phyloP scores from a whole-genome alignment of 768 basidiomycete species.

The Termitomyces eurrhizus region DNA sequence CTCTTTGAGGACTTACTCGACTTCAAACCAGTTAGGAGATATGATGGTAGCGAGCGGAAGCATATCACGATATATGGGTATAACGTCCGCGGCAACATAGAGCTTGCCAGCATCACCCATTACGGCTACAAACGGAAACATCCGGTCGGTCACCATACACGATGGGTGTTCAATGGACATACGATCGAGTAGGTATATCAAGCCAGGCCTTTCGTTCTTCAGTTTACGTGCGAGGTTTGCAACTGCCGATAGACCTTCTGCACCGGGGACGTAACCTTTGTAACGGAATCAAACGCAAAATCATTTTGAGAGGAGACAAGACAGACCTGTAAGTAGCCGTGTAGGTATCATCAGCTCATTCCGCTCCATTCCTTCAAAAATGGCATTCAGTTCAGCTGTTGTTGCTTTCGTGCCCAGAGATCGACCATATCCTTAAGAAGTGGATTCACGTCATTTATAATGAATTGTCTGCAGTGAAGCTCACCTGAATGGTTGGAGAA shows the following conservation, averaged over 20 bases:
- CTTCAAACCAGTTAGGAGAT: constrained; percentile 98
- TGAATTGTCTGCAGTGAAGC: constrained; percentile 11
- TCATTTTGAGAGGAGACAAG: neutral
- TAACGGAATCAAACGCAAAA: neutral
- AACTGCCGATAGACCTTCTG: constrained; percentile 70
- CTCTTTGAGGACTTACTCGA: constrained; percentile 58
- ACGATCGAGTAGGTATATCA: constrained; percentile 94
- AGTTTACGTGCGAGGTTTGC: constrained; percentile 59
- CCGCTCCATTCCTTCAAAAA: constrained; percentile 69
- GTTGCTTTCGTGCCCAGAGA: constrained; percentile 77
- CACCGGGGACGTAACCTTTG: constrained; percentile 73
- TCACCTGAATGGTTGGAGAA: constrained; percentile 92
- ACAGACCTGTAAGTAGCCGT: constrained; percentile 75
- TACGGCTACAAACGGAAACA: constrained; percentile 55
- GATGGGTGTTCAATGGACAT: constrained; percentile 24
- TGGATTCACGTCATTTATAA: neutral
- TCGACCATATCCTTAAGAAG: constrained; percentile 68
- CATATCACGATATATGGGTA: constrained; percentile 82
- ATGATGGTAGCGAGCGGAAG: constrained; percentile 87
- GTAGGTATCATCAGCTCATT: constrained; percentile 73
- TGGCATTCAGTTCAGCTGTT: constrained; percentile 67
- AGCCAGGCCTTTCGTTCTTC: constrained; percentile 47
- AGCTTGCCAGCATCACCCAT: constrained; percentile 89
- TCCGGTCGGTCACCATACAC: neutral
- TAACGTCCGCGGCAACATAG: constrained; percentile 84